A percentile compares a stretch with the other conserved stretches of the same genome.
phyloP scores from a whole-genome alignment of 345 rosid species.

The Nephelium lappaceum region DNA sequence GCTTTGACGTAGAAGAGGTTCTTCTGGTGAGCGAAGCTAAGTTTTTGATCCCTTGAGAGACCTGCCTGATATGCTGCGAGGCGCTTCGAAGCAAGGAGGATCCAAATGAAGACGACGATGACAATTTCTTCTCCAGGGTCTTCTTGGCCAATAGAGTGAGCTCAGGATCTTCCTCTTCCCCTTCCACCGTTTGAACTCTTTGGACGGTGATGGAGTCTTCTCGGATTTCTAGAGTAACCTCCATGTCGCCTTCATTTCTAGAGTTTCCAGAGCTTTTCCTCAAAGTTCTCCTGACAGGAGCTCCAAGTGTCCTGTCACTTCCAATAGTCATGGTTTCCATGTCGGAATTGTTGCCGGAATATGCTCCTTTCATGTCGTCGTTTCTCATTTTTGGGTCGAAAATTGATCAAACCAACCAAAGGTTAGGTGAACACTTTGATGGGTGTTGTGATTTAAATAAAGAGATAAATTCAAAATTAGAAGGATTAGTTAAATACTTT shows the following conservation, averaged over 20 bases:
- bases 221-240: conserved; percentile 76
- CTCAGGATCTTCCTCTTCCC: conserved; percentile 63
- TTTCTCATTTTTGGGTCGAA: conserved; percentile 27
- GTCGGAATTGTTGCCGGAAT: conserved; percentile 64
- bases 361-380: conserved; percentile 41
- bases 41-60: conserved; percentile 79
- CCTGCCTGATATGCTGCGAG: conserved; percentile 66
- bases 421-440: too few relatives aligned
- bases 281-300: conserved; percentile 48
- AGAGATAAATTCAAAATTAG: too few relatives aligned
- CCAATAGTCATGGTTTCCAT: conserved; percentile 39
- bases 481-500: too few relatives aligned
- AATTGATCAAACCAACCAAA: too few relatives aligned
- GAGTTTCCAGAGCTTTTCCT: conserved; percentile 68
- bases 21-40: conserved; percentile 52
- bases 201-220: conserved; percentile 83
- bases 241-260: conserved; percentile 48
- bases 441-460: too few relatives aligned
- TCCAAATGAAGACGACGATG: conserved; percentile 5
- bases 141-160: conserved; percentile 65
- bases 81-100: conserved; percentile 57
- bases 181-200: conserved; percentile 69
- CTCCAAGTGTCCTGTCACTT: conserved; percentile 21
- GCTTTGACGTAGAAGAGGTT: conserved; percentile 33
- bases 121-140: conserved; percentile 57